Conservation (phyloP, 1,284 basidiomycete genomes). For the Termitomyces sp. region DNA sequence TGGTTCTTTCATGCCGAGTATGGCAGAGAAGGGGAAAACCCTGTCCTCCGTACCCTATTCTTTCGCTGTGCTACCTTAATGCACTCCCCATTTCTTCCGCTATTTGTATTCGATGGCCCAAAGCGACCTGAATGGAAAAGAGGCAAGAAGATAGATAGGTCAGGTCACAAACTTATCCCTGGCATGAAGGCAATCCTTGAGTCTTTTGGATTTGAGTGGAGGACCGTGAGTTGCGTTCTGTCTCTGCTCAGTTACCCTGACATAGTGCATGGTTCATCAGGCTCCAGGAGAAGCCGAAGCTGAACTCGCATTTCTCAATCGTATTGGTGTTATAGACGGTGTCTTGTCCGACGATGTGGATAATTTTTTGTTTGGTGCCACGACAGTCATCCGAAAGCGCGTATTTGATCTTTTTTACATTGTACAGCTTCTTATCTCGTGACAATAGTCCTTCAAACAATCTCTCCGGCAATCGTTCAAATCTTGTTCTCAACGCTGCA, state of each 20-base stretch:
- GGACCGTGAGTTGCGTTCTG: constrained; percentile 47
- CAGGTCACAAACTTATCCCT: constrained; percentile 53
- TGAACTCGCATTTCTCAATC: constrained; percentile 85
- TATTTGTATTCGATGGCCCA: constrained; percentile 95
- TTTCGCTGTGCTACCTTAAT: constrained; percentile 74
- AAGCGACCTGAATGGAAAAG: constrained; percentile 81
- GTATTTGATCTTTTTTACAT: constrained; percentile 15
- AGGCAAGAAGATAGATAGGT: constrained; percentile 62
- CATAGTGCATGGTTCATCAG: constrained; percentile 27
- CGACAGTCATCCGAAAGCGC: constrained; percentile 64
- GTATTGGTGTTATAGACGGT: constrained; percentile 80
- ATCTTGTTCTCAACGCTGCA: constrained; percentile 55
- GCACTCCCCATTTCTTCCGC: constrained; percentile 73
- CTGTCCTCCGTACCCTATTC: constrained; percentile 70
- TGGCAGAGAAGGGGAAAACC: constrained; percentile 74
- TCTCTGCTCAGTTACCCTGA: background rate
- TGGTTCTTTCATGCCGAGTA: constrained; percentile 80
- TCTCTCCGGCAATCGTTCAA: constrained; percentile 61
- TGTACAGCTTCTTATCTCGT: constrained; percentile 3
- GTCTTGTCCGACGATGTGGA: constrained; percentile 94
- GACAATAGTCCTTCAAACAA: constrained; percentile 61
- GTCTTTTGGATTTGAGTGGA: constrained; percentile 86
- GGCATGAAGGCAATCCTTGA: constrained; percentile 79
- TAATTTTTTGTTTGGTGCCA: constrained; percentile 86
- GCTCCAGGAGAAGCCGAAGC: constrained; percentile 97